Evolutionary conservation across 2,329 filamentous ascomycete species (phyloP).

Genomic region (Aureobasidium vineae): DNA sequence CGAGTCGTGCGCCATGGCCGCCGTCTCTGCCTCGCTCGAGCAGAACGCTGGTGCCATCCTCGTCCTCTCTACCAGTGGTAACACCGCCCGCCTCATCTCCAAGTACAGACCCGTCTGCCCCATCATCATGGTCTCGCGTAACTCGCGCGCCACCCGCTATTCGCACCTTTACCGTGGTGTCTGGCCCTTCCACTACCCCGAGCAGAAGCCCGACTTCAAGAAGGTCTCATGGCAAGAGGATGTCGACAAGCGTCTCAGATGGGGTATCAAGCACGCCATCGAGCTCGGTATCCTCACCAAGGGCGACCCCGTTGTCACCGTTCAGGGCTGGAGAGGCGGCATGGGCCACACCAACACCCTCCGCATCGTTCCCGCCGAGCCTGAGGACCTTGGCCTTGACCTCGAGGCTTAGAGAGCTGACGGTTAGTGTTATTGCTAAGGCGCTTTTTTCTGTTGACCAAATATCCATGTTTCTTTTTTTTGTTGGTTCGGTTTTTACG

Average conservation of each 20-base stretch:
- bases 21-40: slow-evolving; percentile 91
- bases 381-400: slow-evolving; percentile 51
- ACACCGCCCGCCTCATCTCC: slow-evolving; percentile 90
- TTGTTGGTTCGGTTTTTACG: slow-evolving; percentile 17
- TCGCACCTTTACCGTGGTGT: slow-evolving; percentile 96
- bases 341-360: slow-evolving; percentile 88
- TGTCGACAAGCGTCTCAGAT: slow-evolving; percentile 95
- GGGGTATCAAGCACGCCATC: slow-evolving; percentile 86
- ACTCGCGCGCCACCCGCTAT: slow-evolving; percentile 77
- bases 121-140: slow-evolving; percentile 98
- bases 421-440: not conserved
- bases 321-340: slow-evolving; percentile 88
- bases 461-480: slow-evolving; percentile 6
- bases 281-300: slow-evolving; percentile 72
- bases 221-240: slow-evolving; percentile 97
- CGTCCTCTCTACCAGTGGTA: slow-evolving; percentile 89
- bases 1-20: slow-evolving; percentile 94
- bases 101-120: slow-evolving; percentile 99
- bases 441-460: not conserved
- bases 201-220: slow-evolving; percentile 91
- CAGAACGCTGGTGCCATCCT: slow-evolving; percentile 95
- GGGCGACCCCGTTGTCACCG: slow-evolving; percentile 75
- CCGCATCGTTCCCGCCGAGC: slow-evolving; percentile 51
- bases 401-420: slow-evolving; percentile 43
- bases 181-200: slow-evolving; percentile 93